Conservation (phyloP, 2,329 filamentous ascomycete genomes). For the Triangularia setosa region DNA sequence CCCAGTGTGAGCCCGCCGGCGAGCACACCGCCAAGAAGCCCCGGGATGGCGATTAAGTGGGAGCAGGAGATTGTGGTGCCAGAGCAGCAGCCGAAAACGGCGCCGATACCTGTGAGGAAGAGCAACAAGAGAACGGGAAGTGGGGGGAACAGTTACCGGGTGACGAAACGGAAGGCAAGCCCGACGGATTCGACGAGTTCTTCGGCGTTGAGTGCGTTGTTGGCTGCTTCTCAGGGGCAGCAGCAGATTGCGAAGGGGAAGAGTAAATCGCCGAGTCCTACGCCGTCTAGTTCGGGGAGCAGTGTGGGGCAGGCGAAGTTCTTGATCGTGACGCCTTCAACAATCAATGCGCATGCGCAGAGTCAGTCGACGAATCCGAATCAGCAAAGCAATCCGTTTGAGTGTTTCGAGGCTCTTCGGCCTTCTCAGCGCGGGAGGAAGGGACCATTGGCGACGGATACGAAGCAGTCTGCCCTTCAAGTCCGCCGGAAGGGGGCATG, state of each 20-base stretch:
- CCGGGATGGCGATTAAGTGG: constrained; percentile 18
- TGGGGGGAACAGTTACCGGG: constrained; percentile 16
- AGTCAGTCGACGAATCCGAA: constrained; percentile 31
- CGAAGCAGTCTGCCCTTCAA: constrained; percentile 51
- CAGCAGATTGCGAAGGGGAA: constrained; percentile 28
- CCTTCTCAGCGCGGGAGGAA: constrained; percentile 54
- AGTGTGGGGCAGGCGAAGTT: constrained; percentile 37
- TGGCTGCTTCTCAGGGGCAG: constrained; percentile 34
- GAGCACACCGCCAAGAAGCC: constrained; percentile 24
- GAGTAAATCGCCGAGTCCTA: constrained; percentile 11
- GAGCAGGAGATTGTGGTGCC: constrained; percentile 9
- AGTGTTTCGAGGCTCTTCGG: constrained; percentile 52
- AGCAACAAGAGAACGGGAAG: constrained; percentile 26
- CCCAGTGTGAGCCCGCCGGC: constrained; percentile 22
- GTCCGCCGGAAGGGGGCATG: constrained; percentile 54
- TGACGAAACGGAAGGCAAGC: constrained; percentile 2
- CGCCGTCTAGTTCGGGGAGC: constrained; percentile 45
- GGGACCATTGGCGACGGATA: constrained; percentile 51
- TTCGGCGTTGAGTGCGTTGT: constrained; percentile 10
- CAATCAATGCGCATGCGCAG: constrained; percentile 47
- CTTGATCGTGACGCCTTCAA: constrained; percentile 52
- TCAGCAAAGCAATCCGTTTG: constrained; percentile 48
- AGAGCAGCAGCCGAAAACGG: constrained; percentile 4
- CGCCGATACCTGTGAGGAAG: constrained; percentile 23
- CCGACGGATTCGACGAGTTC: constrained; percentile 4